Conservation (phyloP, 345 rosid genomes). For the Salix brachista region DNA sequence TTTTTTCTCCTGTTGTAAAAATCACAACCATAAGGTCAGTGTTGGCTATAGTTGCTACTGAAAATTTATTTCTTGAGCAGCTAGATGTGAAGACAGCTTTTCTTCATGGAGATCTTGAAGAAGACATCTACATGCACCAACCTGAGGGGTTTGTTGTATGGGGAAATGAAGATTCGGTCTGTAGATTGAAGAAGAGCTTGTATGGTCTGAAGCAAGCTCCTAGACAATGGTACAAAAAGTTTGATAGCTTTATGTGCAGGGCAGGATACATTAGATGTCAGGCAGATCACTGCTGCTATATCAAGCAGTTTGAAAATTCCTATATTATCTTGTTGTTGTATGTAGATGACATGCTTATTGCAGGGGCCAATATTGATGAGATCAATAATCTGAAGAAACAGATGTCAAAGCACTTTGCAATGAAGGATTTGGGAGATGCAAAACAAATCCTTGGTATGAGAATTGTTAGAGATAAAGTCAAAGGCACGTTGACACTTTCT, state of each 20-base stretch:
- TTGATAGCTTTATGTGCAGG: background rate
- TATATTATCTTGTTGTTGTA: no score
- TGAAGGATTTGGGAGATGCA: no score
- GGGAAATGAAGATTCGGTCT: background rate
- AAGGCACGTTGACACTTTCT: background rate
- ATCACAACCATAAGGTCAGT: no score
- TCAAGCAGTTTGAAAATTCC: no score
- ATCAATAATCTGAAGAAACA: no score
- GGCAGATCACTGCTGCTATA: no score
- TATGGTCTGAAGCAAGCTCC: background rate
- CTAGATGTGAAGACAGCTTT: background rate
- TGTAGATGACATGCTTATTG: no score
- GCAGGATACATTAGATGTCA: no score
- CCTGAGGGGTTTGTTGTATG: background rate
- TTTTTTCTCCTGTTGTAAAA: no score
- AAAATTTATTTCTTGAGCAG: background rate
- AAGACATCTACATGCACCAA: background rate
- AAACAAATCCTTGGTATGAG: background rate
- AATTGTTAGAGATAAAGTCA: background rate
- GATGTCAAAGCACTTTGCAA: no score
- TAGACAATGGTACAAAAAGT: background rate
- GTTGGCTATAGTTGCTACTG: no score
- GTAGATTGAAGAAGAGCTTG: background rate
- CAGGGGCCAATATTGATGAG: no score
- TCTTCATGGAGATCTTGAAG: background rate